Conservation (phyloP, 106 monocot species). For the Narthecium ossifragum region DNA sequence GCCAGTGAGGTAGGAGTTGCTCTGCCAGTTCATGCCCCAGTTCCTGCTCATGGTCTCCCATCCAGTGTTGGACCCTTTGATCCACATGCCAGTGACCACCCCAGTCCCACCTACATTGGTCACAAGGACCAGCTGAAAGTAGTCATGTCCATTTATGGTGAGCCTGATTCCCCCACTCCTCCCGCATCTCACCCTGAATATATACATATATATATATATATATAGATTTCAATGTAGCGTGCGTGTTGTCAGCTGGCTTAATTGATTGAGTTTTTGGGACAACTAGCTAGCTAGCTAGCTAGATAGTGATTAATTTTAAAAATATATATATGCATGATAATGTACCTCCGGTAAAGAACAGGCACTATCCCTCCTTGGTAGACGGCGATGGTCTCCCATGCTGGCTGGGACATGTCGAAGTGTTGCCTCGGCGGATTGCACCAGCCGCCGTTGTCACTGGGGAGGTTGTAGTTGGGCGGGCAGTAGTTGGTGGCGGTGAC, state of each 20-base stretch:
- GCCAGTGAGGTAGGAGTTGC: conserved; percentile 26
- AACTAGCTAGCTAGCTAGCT: neutral
- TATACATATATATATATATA: neutral
- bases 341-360: conserved; percentile 46
- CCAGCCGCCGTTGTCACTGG: conserved; percentile 66
- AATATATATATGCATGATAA: neutral
- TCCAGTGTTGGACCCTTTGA: conserved; percentile 34
- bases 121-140: conserved; percentile 9
- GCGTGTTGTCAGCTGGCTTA: too few relatives aligned
- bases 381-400: conserved; percentile 47
- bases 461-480: conserved; percentile 53
- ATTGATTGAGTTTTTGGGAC: too few relatives aligned
- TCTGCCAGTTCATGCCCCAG: conserved; percentile 46
- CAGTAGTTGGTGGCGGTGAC: conserved; percentile 66
- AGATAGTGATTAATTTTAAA: neutral
- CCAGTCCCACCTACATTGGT: conserved; percentile 8
- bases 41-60: conserved; percentile 61
- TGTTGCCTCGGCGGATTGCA: conserved; percentile 53
- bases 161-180: conserved; percentile 1
- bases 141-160: conserved; percentile 6
- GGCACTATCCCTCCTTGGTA: conserved; percentile 56
- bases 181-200: neutral
- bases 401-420: conserved; percentile 76
- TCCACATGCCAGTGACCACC: conserved; percentile 19
- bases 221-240: too few relatives aligned